Conservation (phyloP, 345 rosid species). For the Arabidopsis arenosa region DNA sequence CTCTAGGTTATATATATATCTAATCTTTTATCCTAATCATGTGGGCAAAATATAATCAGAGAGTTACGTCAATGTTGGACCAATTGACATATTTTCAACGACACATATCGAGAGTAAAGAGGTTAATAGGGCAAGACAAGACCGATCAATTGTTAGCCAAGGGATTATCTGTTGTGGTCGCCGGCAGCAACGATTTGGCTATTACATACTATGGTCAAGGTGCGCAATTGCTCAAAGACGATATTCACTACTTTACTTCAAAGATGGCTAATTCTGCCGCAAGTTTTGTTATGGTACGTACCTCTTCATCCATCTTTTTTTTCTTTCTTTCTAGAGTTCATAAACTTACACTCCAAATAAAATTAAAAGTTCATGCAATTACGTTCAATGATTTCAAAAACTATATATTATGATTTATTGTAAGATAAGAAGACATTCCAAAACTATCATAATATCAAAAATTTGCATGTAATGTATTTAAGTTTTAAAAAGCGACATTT, state of each 20-base stretch:
- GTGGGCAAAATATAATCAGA: constrained; percentile 32
- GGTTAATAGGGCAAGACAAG: constrained; percentile 41
- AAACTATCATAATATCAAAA: neutral
- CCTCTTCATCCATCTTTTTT: neutral
- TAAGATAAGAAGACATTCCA: neutral
- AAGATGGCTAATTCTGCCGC: constrained; percentile 25
- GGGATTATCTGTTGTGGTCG: constrained; percentile 37
- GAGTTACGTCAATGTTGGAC: constrained; percentile 33
- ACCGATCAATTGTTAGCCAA: constrained; percentile 29
- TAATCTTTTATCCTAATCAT: constrained; percentile 1
- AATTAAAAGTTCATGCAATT: neutral
- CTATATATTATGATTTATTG: neutral
- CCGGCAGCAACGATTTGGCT: constrained; percentile 54
- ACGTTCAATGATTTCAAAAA: neutral
- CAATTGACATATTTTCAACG: constrained; percentile 42
- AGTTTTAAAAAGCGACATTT: neutral
- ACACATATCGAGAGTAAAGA: constrained; percentile 35
- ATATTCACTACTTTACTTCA: constrained; percentile 17
- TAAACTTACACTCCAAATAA: neutral
- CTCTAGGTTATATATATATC: neutral
- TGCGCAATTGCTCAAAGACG: constrained; percentile 2
- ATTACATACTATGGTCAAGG: constrained; percentile 38
- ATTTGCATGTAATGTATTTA: neutral
- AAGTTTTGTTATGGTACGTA: constrained; percentile 13
- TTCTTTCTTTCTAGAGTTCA: neutral